A percentile compares a stretch with the other conserved stretches of the same genome.
phyloP scores from a whole-genome alignment of 2,329 filamentous ascomycete species.

The Arthrobotrys musiformis region DNA sequence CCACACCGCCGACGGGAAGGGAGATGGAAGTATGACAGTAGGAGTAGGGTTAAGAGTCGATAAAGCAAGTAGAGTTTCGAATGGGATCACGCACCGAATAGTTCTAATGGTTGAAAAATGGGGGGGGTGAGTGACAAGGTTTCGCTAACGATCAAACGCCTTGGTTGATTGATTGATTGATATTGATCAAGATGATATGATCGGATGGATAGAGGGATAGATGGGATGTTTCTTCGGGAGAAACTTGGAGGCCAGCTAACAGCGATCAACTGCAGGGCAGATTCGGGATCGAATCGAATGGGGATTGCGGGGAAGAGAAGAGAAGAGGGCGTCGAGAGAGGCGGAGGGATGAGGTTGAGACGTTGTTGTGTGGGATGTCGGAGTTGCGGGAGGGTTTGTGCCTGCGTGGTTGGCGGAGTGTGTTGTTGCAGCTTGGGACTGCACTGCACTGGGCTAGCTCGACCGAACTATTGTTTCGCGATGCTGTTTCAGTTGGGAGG shows the following conservation, averaged over 20 bases:
- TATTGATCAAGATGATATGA: too few species aligned
- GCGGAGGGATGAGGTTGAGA: background rate
- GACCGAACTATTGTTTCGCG: conserved; percentile 5
- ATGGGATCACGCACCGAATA: conserved; percentile 50
- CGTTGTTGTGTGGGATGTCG: conserved; percentile 14
- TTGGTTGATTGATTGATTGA: background rate
- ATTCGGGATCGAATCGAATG: conserved; percentile 6
- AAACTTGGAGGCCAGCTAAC: background rate
- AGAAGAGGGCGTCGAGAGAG: background rate
- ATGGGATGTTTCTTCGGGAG: background rate
- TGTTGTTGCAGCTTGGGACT: too few species aligned
- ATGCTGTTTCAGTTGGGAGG: conserved; percentile 12
- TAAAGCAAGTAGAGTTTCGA: conserved; percentile 1
- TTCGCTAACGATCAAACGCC: conserved; percentile 44
- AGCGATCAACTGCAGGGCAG: background rate
- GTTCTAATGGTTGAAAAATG: conserved; percentile 18
- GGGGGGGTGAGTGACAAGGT: conserved; percentile 49
- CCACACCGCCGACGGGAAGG: conserved; percentile 13
- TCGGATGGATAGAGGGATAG: conserved; percentile 3
- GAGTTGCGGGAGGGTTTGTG: conserved; percentile 2
- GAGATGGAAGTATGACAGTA: background rate
- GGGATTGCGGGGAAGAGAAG: background rate
- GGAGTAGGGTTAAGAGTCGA: too few species aligned
- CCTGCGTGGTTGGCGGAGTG: background rate
- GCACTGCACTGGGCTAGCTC: too few species aligned